These are phyloP conservation scores for Nakazawaea siamensis DNA, from an alignment of 805 yeast genomes.

Conservation along the genomic window DNA sequence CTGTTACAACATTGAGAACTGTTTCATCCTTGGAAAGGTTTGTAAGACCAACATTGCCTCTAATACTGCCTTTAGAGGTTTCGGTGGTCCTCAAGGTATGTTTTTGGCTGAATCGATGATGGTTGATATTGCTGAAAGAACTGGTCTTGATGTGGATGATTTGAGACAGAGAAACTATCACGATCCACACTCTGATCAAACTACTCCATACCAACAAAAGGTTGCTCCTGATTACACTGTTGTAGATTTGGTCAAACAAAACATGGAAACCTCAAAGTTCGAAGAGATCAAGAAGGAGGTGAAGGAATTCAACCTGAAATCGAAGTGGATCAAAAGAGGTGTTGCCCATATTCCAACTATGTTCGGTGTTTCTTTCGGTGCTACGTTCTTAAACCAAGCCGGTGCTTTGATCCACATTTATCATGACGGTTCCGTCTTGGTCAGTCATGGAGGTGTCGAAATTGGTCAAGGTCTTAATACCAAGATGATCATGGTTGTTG, in stretches of 20 bases:
- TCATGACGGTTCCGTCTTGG: conserved; percentile 35
- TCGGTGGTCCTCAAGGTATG: conserved; percentile 46
- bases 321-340: conserved; percentile 40
- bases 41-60: conserved; percentile 38
- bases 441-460: conserved; percentile 41
- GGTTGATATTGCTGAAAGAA: conserved; percentile 28
- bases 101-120: conserved; percentile 33
- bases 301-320: conserved; percentile 28
- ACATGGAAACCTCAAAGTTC: conserved; percentile 26
- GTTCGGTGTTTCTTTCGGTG: conserved; percentile 42
- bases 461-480: conserved; percentile 43
- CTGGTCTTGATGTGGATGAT: conserved; percentile 30
- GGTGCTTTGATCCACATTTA: conserved; percentile 40
- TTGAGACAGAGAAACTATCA: conserved; percentile 30
- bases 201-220: conserved; percentile 32
- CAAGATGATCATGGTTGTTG: conserved; percentile 40
- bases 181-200: conserved; percentile 16
- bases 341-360: conserved; percentile 36
- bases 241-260: conserved; percentile 26
- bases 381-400: conserved; percentile 35
- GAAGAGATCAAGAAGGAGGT: conserved; percentile 26
- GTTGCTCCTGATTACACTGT: conserved; percentile 32
- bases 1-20: conserved; percentile 34
- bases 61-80: conserved; percentile 40
- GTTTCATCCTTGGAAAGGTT: conserved; percentile 26